phyloP scores from a whole-genome alignment of 2,329 filamentous ascomycete genomes.

The Geosmithia morbida region DNA sequence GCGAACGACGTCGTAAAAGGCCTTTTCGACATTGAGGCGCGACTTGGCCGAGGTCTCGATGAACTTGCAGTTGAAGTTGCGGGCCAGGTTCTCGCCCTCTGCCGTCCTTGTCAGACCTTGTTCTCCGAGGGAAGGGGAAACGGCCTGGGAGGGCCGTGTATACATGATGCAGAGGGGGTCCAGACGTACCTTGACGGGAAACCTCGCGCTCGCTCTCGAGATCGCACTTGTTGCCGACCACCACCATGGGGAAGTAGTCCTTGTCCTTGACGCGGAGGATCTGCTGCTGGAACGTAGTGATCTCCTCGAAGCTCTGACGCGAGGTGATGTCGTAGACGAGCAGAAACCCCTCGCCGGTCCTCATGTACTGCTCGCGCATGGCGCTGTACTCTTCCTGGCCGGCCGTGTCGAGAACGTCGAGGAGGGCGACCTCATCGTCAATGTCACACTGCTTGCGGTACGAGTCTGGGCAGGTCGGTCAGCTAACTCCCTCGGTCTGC shows the following conservation, averaged over 20 bases:
- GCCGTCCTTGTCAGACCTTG: conserved; percentile 8
- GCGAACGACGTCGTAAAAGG: conserved; percentile 95
- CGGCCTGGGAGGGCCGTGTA: neutral
- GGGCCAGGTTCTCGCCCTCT: conserved; percentile 85
- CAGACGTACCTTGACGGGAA: conserved; percentile 65
- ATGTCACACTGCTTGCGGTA: conserved; percentile 99
- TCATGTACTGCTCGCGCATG: conserved; percentile 99
- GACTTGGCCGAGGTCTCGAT: conserved; percentile 99
- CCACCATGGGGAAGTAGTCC: conserved; percentile 99
- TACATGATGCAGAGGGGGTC: neutral
- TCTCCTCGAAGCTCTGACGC: conserved; percentile 94
- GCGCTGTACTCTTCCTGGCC: conserved; percentile 99
- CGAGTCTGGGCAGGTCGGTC: conserved; percentile 57
- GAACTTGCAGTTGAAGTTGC: conserved; percentile 90
- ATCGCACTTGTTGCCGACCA: conserved; percentile 99
- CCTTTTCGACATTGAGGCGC: conserved; percentile 94
- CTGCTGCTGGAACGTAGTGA: conserved; percentile 96
- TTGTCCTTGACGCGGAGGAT: conserved; percentile 98
- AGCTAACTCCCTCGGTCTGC: neutral
- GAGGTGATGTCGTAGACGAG: conserved; percentile 98
- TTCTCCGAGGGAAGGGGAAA: neutral
- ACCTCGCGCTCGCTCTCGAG: conserved; percentile 85
- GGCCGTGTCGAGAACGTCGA: conserved; percentile 96
- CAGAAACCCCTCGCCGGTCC: conserved; percentile 93
- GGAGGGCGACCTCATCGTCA: conserved; percentile 91